These are phyloP conservation scores for Domatiomyces globalis DNA, from an alignment of 2,329 filamentous ascomycete genomes.

Conservation along the genomic window DNA sequence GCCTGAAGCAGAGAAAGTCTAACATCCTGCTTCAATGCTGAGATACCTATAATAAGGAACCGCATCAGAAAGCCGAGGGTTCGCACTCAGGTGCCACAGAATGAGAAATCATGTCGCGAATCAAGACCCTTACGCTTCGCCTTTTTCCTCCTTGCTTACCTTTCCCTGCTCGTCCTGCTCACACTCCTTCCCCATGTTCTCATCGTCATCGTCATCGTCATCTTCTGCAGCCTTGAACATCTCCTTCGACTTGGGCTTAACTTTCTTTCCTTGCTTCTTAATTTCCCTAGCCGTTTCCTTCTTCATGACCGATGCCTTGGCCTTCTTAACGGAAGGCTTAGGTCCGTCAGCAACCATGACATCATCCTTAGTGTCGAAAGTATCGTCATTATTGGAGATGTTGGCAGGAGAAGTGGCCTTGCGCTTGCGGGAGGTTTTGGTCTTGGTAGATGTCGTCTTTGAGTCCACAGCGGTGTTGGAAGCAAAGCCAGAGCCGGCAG, in stretches of 20 bases:
- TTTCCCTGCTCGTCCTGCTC: too few relatives aligned
- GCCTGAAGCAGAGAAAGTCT: too few relatives aligned
- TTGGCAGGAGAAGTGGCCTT: slow-evolving; percentile 5
- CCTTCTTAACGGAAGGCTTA: neutral
- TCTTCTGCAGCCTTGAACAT: neutral
- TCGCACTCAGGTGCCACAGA: too few relatives aligned
- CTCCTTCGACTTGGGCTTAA: neutral
- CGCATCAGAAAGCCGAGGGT: too few relatives aligned
- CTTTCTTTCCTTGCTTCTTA: neutral
- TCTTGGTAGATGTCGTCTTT: slow-evolving; percentile 1
- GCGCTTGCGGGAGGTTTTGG: slow-evolving; percentile 8
- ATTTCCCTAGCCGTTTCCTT: neutral
- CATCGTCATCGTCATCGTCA: neutral
- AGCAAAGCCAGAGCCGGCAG: slow-evolving; percentile 1
- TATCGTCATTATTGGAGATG: slow-evolving; percentile 2
- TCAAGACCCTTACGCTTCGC: too few relatives aligned
- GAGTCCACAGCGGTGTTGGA: neutral
- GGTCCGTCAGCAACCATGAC: too few relatives aligned
- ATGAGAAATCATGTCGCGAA: too few relatives aligned
- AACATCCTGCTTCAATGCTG: too few relatives aligned
- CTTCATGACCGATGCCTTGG: slow-evolving; percentile 1
- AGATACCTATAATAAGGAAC: too few relatives aligned
- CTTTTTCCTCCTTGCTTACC: too few relatives aligned
- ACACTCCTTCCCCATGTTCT: neutral
- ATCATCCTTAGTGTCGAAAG: neutral